Conservation (phyloP, 1,284 basidiomycete genomes). For the Leccinum fallax region DNA sequence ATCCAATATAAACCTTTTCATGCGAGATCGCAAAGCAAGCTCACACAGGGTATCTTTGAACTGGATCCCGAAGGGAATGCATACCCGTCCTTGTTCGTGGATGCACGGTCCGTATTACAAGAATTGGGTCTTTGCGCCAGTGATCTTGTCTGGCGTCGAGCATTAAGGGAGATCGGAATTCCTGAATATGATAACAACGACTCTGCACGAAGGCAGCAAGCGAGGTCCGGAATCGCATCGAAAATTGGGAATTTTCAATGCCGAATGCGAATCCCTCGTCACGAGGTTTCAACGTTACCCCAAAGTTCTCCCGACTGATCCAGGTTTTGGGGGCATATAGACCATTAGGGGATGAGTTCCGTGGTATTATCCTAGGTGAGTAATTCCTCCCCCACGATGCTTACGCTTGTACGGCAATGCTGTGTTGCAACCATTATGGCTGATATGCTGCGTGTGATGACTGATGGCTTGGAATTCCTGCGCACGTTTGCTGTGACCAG, state of each 20-base stretch:
- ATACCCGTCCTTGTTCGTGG: slow-evolving; percentile 44
- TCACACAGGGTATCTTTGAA: slow-evolving; percentile 40
- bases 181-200: slow-evolving; percentile 39
- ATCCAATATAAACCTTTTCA: slow-evolving; percentile 39
- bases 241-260: slow-evolving; percentile 60
- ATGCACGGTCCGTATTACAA: slow-evolving; percentile 46
- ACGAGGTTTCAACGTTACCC: slow-evolving; percentile 60
- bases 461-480: slow-evolving; percentile 45
- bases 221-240: slow-evolving; percentile 45
- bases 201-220: slow-evolving; percentile 21
- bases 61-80: slow-evolving; percentile 43
- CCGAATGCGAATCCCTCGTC: slow-evolving; percentile 59
- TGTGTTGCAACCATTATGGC: slow-evolving; percentile 48
- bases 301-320: slow-evolving; percentile 62
- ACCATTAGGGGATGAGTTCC: slow-evolving; percentile 54
- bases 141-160: slow-evolving; percentile 64
- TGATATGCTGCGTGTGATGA: slow-evolving; percentile 48
- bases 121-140: slow-evolving; percentile 65
- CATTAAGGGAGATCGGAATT: slow-evolving; percentile 40
- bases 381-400: slow-evolving; percentile 12
- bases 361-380: slow-evolving; percentile 67
- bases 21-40: slow-evolving; percentile 30
- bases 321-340: slow-evolving; percentile 57
- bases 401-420: slow-evolving; percentile 41
- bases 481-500: slow-evolving; percentile 39